A percentile compares a stretch with the other conserved stretches of the same genome.
phyloP scores from a whole-genome alignment of 352 stramenopile genomes.

The Phytopythium delawarense region DNA sequence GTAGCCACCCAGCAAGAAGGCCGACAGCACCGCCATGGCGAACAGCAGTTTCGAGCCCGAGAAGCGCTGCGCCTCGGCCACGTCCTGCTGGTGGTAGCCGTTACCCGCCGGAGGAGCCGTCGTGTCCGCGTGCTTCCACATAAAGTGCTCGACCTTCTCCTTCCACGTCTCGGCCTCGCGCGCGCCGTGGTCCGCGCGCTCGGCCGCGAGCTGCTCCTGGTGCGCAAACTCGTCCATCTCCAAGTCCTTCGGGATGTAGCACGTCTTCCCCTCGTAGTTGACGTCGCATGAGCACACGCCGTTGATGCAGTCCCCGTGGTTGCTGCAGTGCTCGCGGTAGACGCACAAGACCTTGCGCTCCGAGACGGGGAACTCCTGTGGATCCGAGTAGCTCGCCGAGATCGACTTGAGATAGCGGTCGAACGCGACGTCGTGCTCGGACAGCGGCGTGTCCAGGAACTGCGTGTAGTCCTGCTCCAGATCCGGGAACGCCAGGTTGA shows the following conservation, averaged over 20 bases:
- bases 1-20: conserved; percentile 39
- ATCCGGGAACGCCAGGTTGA: conserved; percentile 65
- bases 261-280: conserved; percentile 73
- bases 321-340: conserved; percentile 80
- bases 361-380: conserved; percentile 30
- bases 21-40: conserved; percentile 33
- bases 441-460: conserved; percentile 52
- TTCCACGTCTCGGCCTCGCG: conserved; percentile 54
- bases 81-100: conserved; percentile 3
- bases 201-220: conserved; percentile 19
- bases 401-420: conserved; percentile 75
- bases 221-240: conserved; percentile 25
- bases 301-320: conserved; percentile 80
- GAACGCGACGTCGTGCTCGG: conserved; percentile 62
- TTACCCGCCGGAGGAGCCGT: neutral
- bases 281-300: conserved; percentile 66
- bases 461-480: conserved; percentile 51
- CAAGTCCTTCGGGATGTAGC: conserved; percentile 73
- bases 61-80: conserved; percentile 17
- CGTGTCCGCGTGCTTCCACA: conserved; percentile 43
- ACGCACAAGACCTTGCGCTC: conserved; percentile 53
- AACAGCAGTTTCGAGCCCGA: conserved; percentile 38
- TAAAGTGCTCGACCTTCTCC: conserved; percentile 46
- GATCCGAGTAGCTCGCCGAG: conserved; percentile 41
- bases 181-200: conserved; percentile 12